A percentile compares a stretch with the other conserved stretches of the same genome.
Evolutionary conservation across 2,329 filamentous ascomycete genomes (phyloP).

Genomic region (Cryphonectria nitschkei): DNA sequence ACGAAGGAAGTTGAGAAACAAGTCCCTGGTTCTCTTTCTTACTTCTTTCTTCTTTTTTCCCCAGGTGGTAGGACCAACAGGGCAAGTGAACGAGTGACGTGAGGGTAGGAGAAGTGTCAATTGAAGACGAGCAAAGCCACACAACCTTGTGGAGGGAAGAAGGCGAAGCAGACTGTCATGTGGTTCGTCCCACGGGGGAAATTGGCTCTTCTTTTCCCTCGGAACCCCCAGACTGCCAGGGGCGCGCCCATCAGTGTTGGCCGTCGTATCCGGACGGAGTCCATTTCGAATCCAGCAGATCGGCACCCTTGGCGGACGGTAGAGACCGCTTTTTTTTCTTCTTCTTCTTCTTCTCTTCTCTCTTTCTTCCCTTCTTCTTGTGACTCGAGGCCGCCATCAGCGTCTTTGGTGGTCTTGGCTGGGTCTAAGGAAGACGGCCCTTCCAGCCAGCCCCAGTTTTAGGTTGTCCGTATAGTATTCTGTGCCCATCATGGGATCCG

Average conservation of each 20-base stretch:
- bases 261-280: slow-evolving; percentile 5
- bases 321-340: neutral
- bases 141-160: slow-evolving; percentile 12
- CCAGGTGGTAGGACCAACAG: slow-evolving; percentile 11
- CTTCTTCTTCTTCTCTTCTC: neutral
- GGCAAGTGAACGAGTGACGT: slow-evolving; percentile 22
- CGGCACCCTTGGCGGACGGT: neutral
- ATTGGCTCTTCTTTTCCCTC: slow-evolving; percentile 8
- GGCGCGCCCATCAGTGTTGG: neutral
- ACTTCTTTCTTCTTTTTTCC: slow-evolving; percentile 3
- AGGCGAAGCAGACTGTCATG: slow-evolving; percentile 6
- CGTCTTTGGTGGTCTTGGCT: neutral
- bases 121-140: slow-evolving; percentile 18
- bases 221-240: slow-evolving; percentile 17
- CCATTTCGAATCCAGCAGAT: neutral
- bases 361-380: neutral
- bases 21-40: slow-evolving; percentile 8
- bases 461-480: neutral
- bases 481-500: neutral
- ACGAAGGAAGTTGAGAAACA: slow-evolving; percentile 10
- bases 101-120: slow-evolving; percentile 4
- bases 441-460: neutral
- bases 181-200: slow-evolving; percentile 19
- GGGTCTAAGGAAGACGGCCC: neutral
- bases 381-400: neutral